Evolutionary conservation across 768 basidiomycete genomes (phyloP).

Genomic region (Suillus lakei): DNA sequence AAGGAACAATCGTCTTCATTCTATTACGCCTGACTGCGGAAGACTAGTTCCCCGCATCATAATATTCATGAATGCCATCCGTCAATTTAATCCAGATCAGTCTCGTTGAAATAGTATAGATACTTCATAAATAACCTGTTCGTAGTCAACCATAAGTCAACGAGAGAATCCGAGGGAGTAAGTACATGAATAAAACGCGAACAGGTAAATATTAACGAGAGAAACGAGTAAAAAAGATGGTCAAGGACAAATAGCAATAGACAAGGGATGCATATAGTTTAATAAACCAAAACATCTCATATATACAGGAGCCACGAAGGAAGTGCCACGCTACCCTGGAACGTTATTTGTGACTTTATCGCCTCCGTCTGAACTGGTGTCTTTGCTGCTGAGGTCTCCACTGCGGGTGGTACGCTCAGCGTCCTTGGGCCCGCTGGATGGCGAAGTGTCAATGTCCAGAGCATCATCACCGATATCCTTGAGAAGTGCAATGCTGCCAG

Average conservation of each 20-base stretch:
- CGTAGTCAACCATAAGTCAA: not conserved
- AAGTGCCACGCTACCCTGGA: not conserved
- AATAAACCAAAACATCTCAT: constrained; percentile 1
- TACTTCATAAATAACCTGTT: not conserved
- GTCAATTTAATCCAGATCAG: not conserved
- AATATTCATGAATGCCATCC: not conserved
- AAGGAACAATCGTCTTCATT: not conserved
- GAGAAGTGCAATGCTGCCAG: constrained; percentile 18
- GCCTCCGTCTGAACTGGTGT: not conserved
- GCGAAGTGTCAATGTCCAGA: constrained; percentile 18
- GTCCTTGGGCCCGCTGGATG: not conserved
- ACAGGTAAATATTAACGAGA: not conserved
- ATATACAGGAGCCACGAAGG: not conserved
- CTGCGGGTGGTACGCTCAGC: not conserved
- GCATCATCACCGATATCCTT: constrained; percentile 22
- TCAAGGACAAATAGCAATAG: constrained; percentile 7
- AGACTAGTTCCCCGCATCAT: not conserved
- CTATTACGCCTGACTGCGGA: too few relatives aligned
- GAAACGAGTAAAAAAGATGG: not conserved
- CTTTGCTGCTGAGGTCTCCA: constrained; percentile 8
- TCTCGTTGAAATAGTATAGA: not conserved
- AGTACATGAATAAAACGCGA: not conserved
- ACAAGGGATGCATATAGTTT: constrained; percentile 2
- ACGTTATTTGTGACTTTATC: not conserved
- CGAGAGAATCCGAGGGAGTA: not conserved